Evolutionary conservation across 192 early-diverging fungal species (phyloP).

Genomic region (Umbelopsis ramanniana): DNA sequence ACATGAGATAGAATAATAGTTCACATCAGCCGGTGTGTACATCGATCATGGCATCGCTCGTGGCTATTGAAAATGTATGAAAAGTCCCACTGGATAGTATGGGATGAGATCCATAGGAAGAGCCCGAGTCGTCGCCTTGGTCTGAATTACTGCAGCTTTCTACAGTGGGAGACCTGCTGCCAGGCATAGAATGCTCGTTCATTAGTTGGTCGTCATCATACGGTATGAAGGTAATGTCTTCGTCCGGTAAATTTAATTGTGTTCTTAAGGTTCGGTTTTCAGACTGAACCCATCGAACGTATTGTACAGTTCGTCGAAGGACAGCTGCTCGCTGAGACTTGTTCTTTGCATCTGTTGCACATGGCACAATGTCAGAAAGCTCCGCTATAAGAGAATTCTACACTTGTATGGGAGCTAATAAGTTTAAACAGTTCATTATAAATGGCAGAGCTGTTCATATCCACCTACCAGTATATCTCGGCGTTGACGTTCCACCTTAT

Average conservation of each 20-base stretch:
- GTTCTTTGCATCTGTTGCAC: constrained; percentile 30
- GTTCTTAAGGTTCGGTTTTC: constrained; percentile 51
- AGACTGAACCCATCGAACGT: constrained; percentile 64
- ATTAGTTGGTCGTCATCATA: neutral
- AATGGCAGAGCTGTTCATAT: neutral
- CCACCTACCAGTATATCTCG: constrained; percentile 61
- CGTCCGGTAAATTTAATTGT: constrained; percentile 20
- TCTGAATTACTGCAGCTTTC: neutral
- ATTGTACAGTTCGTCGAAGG: constrained; percentile 46
- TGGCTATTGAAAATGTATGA: neutral
- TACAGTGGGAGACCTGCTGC: neutral
- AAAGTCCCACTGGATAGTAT: neutral
- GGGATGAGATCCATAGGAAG: neutral
- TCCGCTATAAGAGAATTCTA: constrained; percentile 48
- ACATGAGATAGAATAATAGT: neutral
- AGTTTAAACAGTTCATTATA: neutral
- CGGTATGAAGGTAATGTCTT: neutral
- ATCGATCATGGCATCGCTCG: neutral
- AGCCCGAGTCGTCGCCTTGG: neutral
- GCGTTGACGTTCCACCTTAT: constrained; percentile 71
- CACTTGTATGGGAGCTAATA: neutral
- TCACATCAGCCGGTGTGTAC: neutral
- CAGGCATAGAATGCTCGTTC: neutral
- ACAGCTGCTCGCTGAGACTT: constrained; percentile 55
- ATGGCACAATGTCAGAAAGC: constrained; percentile 45